Evolutionary conservation across 2,329 filamentous ascomycete species (phyloP).

Genomic region (Magnaporthiopsis incrustans): DNA sequence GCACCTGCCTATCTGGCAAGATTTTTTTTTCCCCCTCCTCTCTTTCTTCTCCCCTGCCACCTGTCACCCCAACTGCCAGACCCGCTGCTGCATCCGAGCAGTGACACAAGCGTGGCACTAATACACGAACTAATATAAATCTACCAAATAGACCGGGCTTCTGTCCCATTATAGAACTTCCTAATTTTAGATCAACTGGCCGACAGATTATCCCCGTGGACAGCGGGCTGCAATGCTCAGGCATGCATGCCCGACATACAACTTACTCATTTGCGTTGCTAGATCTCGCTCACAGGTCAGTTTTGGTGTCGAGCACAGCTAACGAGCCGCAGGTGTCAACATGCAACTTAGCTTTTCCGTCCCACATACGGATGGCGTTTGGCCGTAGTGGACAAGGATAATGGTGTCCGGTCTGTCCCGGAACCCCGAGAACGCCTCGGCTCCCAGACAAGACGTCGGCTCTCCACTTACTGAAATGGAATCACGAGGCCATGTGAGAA

Average conservation of each 20-base stretch:
- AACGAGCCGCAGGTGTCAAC: neutral
- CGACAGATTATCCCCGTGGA: neutral
- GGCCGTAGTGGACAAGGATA: neutral
- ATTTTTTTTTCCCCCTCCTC: neutral
- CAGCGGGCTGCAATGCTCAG: neutral
- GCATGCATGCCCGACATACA: neutral
- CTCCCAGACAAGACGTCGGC: no score
- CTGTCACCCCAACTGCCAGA: neutral
- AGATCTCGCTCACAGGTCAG: neutral
- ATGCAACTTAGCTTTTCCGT: no score
- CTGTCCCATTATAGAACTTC: neutral
- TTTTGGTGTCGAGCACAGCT: neutral
- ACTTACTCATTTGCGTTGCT: neutral
- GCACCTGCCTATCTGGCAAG: no score
- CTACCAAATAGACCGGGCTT: neutral
- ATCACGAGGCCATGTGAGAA: neutral
- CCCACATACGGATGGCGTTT: neutral
- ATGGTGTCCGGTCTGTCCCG: neutral
- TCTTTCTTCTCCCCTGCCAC: neutral
- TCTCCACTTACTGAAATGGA: neutral
- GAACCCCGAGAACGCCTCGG: neutral
- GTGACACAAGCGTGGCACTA: constrained; percentile 2
- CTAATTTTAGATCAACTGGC: neutral
- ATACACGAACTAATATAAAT: neutral
- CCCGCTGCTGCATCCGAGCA: neutral